These are phyloP conservation scores for Medicago arabica DNA, from an alignment of 306 rosid species.

Conservation along the genomic window DNA sequence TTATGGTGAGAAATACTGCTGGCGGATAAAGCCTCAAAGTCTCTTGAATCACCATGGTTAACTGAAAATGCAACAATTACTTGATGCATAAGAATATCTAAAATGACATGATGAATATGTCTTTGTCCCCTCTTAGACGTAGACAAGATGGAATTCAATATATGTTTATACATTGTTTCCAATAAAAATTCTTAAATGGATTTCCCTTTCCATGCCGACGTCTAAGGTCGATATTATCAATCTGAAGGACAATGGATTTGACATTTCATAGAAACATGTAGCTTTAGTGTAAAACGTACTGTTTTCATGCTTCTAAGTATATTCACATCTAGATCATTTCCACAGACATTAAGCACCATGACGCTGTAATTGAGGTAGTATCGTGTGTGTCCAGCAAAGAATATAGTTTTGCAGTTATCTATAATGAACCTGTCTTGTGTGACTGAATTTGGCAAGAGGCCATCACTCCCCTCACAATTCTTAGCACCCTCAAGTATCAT, in stretches of 20 bases:
- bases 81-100: not conserved
- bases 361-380: constrained; percentile 48
- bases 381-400: constrained; percentile 56
- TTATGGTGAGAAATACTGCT: not conserved
- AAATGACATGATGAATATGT: too few species aligned
- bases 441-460: constrained; percentile 11
- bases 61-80: not conserved
- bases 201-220: not conserved
- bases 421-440: constrained; percentile 51
- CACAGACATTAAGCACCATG: constrained; percentile 56
- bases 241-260: not conserved
- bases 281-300: constrained; percentile 33
- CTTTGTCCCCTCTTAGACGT: too few species aligned
- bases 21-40: not conserved
- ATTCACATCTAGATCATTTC: constrained; percentile 39
- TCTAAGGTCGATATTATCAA: not conserved
- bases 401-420: constrained; percentile 59
- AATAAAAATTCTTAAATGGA: too few species aligned
- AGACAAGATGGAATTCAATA: too few species aligned
- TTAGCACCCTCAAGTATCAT: constrained; percentile 68
- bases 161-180: too few species aligned
- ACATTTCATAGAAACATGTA: not conserved
- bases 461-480: constrained; percentile 29
- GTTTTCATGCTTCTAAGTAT: constrained; percentile 50
- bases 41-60: constrained; percentile 7